Percentiles rank a stretch among this genome's conserved stretches.
phyloP scores from a whole-genome alignment of 2,329 filamentous ascomycete genomes.

The Talaromyces sp. region DNA sequence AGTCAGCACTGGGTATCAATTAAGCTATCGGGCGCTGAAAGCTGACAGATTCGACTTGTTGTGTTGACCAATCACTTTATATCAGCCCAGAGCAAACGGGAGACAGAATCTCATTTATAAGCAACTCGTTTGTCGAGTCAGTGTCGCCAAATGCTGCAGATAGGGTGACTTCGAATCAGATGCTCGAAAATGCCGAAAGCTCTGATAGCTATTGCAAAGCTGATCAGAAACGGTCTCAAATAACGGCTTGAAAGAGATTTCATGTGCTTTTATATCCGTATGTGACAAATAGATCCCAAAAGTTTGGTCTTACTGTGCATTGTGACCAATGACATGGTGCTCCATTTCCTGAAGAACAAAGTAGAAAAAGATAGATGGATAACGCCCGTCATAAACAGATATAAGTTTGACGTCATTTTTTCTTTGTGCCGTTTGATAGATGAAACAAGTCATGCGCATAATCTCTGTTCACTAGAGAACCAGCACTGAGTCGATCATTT shows the following conservation, averaged over 20 bases:
- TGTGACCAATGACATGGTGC: background rate
- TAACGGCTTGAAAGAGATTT: background rate
- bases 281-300: background rate
- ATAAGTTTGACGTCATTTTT: background rate
- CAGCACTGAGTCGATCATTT: background rate
- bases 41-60: background rate
- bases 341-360: background rate
- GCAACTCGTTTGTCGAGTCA: background rate
- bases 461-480: background rate
- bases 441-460: background rate
- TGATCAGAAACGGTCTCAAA: background rate
- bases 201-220: background rate
- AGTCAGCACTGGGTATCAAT: too few relatives aligned
- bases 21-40: background rate
- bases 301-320: background rate
- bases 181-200: background rate
- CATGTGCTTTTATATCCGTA: background rate
- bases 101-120: background rate
- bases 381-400: background rate
- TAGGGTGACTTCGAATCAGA: too few relatives aligned
- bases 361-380: background rate
- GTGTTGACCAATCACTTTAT: background rate
- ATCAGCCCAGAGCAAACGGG: background rate
- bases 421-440: background rate
- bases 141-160: background rate